Evolutionary conservation across 805 yeast genomes (phyloP).

Genomic region (Ogataea methylovora): DNA sequence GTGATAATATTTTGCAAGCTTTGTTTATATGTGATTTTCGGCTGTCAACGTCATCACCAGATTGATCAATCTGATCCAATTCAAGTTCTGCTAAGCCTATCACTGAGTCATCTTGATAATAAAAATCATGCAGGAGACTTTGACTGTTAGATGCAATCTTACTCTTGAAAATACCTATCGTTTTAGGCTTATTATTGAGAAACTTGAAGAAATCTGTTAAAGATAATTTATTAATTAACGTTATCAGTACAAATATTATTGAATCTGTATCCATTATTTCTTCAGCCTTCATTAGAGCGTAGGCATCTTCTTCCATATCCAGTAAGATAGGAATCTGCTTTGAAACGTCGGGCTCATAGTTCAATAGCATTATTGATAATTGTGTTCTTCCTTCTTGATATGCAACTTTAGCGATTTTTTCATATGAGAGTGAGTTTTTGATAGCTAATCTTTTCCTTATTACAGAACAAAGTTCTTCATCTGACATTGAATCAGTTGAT

Average conservation of each 20-base stretch:
- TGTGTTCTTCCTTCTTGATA: constrained; percentile 73
- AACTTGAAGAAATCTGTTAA: constrained; percentile 63
- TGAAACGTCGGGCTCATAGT: constrained; percentile 56
- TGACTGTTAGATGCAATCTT: constrained; percentile 26
- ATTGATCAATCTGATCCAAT: constrained; percentile 13
- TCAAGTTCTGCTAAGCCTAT: constrained; percentile 37
- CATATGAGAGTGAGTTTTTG: constrained; percentile 36
- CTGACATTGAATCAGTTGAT: constrained; percentile 44
- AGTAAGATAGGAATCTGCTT: constrained; percentile 58
- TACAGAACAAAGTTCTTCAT: constrained; percentile 45
- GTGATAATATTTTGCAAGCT: constrained; percentile 22
- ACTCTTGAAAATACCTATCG: constrained; percentile 30
- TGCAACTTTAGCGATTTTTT: constrained; percentile 55
- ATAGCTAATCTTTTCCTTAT: constrained; percentile 39
- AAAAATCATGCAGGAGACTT: constrained; percentile 43
- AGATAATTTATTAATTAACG: constrained; percentile 47
- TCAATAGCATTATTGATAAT: constrained; percentile 60
- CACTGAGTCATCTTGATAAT: constrained; percentile 56
- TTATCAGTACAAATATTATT: constrained; percentile 46
- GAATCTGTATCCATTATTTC: constrained; percentile 56
- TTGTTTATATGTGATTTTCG: constrained; percentile 13
- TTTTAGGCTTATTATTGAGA: constrained; percentile 39
- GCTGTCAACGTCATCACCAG: too few relatives aligned
- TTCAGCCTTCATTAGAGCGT: constrained; percentile 62
- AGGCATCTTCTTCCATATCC: constrained; percentile 62